Evolutionary conservation across 768 basidiomycete species (phyloP), one percentile per base, ranked within the genome.

Genomic region (Leccinum subtestaceum): DNA sequence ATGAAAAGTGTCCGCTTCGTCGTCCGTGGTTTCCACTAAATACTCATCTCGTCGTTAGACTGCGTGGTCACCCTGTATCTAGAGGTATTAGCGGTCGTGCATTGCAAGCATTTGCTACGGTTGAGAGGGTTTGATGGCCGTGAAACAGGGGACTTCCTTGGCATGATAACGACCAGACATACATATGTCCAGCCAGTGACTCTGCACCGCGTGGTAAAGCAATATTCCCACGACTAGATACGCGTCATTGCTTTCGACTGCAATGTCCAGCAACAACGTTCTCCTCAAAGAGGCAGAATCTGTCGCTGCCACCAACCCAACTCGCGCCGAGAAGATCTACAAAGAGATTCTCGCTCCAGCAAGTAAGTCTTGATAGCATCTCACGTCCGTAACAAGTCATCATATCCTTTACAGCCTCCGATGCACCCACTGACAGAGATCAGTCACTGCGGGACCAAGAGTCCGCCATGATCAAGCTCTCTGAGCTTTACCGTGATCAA

Each of bases 401-500:
- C 40, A 34, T 54, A 50, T 36, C 34, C 25, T 47, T 45, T 13
- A 3, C 55, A 73, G 73, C 71, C 10, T 64, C 74, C 71, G 79
- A 73, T 45, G 70, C 72, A 55, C 61, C 70, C 53, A 65, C 67
- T 27, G 82, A 84, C 38, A 76, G 77, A 59, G 83, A 88, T 13
- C 82, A 85, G 63, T 78, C 74, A 17, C 76, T 95, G 8, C 76
- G 88, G 38, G 86, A 93, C 65, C 94, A 98, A 73, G 95, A 97
- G 70, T 76, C 79, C 0, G 93, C 95, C 2, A 78, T 98, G 54
- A 78, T 93, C 19, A 89, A 89, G 69, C 86, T 98, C 2, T 95
- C 92, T 1, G 86, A 89, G 70, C 80, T 95, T 10, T 92, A 96
- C 72, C 81, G 91, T 51, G 91, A 95, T 72, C 84, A 92, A 71